These are phyloP conservation scores for Saxophila tyrrhenica DNA, from an alignment of 495 filamentous ascomycete genomes.

Conservation along the genomic window DNA sequence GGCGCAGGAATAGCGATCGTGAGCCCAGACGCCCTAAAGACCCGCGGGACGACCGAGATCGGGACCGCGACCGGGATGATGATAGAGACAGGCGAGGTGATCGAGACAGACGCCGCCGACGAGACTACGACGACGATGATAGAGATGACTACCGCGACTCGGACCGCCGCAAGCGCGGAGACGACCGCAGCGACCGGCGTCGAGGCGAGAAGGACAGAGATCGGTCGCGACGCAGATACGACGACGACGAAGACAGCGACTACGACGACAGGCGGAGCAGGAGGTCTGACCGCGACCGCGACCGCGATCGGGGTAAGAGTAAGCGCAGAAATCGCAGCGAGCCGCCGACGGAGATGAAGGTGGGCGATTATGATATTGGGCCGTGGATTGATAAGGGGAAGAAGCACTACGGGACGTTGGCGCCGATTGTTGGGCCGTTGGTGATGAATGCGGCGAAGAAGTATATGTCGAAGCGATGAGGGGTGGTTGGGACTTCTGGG, in stretches of 20 bases:
- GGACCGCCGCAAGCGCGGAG: neutral
- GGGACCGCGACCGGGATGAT: constrained; percentile 4
- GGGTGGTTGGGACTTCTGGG: no score
- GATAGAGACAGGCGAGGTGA: constrained; percentile 11
- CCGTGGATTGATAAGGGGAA: constrained; percentile 12
- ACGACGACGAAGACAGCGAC: constrained; percentile 14
- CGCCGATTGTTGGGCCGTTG: constrained; percentile 15
- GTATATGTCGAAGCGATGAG: constrained; percentile 1
- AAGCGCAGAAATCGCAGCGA: neutral
- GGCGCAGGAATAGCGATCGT: constrained; percentile 1
- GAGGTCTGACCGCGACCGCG: neutral
- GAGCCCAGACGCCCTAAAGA: neutral
- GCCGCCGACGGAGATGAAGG: constrained; percentile 16
- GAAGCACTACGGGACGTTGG: constrained; percentile 17
- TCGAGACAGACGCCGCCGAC: constrained; percentile 2
- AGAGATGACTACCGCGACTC: neutral
- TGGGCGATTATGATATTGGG: constrained; percentile 17
- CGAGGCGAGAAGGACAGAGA: constrained; percentile 7
- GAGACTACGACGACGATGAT: constrained; percentile 10
- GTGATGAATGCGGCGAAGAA: constrained; percentile 15
- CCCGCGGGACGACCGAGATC: constrained; percentile 6
- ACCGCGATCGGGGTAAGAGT: neutral
- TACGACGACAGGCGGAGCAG: constrained; percentile 12
- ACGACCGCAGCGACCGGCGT: neutral
- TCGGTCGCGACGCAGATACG: constrained; percentile 3